Evolutionary conservation across 768 basidiomycete genomes (phyloP), one percentile per base, ranked within the genome.

Genomic region (Trametes cinnabarina): DNA sequence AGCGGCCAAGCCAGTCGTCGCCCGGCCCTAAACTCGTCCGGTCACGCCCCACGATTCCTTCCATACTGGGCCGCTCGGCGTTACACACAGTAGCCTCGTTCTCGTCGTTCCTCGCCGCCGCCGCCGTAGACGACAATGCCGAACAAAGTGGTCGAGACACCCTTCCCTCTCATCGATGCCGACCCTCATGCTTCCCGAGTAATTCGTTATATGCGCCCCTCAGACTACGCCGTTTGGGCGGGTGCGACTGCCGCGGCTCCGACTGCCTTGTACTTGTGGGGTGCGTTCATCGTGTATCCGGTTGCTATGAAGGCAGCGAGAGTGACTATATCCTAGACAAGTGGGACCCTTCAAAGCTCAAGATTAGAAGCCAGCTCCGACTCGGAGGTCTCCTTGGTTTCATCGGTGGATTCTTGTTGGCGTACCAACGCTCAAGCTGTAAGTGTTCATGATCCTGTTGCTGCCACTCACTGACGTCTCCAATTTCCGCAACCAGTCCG

Each of bases 151-250:
- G 75, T 79, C 57, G 72, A 75, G 67, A 84, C 88, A 39, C 85
- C 86, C 23, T 96, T 85, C 76, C 94, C 94, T 47, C 86, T 96
- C 73, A 90, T 98, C 75, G 96, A 98, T 74, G 79, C 85, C 0
- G 96, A 98, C 78, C 96, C 96, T 10, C 90, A 97, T 77, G 86
- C 86, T 14, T 76, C 77, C 30, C 84, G 96, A 30, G 96, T 99
- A 48, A 75, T 99, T 20, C 79, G 90, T 57, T 97, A 97, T 76
- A 85, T 98, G 73, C 82, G 96, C 23, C 79, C 85, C 20, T 86
- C 87, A 1, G 96, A 99, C 79, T 94, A 92, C 77, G 90, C 82
- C 20, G 74, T 82, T 19, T 93, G 93, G 90, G 92, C 84, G 19
- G 86, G 79, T 41, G 82, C 81, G 55, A 93, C 95, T 2, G 90